Evolutionary conservation across 495 filamentous ascomycete species (phyloP).

Genomic region (Talaromyces thailandensis): DNA sequence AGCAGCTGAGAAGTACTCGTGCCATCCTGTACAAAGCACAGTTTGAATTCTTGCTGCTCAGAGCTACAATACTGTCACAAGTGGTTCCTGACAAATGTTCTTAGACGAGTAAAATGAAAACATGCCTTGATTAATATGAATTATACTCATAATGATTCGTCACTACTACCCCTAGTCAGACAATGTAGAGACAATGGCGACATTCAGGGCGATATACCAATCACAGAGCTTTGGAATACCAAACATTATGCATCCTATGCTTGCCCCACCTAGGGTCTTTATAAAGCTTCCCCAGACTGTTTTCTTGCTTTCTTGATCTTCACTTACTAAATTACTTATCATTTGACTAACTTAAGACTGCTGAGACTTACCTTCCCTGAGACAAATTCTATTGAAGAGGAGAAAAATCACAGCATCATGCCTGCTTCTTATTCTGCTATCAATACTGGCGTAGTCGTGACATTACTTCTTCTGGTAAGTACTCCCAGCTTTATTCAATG

Average conservation of each 20-base stretch:
- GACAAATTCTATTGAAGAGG: neutral
- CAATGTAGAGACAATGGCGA: neutral
- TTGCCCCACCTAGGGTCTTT: conserved; percentile 1
- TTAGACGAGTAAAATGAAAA: neutral
- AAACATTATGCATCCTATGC: neutral
- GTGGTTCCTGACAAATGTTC: neutral
- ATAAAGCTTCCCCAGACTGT: neutral
- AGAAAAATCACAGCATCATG: neutral
- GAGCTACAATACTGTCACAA: neutral
- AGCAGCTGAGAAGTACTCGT: neutral
- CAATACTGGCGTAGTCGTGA: neutral
- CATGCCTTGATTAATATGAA: neutral
- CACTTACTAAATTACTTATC: neutral
- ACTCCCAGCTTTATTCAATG: neutral
- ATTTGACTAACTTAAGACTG: neutral
- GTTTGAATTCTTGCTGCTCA: too few species aligned
- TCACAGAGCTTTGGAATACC: neutral
- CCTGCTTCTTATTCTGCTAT: neutral
- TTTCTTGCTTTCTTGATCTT: neutral
- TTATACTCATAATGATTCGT: neutral
- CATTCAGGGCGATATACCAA: neutral
- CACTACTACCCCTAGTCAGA: neutral
- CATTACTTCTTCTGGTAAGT: conserved; percentile 4
- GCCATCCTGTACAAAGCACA: too few species aligned
- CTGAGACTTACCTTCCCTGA: neutral